Percentiles rank a stretch among this genome's conserved stretches.
Conservation (phyloP, 2,329 filamentous ascomycete species). For the Emericellopsis atlantica region DNA sequence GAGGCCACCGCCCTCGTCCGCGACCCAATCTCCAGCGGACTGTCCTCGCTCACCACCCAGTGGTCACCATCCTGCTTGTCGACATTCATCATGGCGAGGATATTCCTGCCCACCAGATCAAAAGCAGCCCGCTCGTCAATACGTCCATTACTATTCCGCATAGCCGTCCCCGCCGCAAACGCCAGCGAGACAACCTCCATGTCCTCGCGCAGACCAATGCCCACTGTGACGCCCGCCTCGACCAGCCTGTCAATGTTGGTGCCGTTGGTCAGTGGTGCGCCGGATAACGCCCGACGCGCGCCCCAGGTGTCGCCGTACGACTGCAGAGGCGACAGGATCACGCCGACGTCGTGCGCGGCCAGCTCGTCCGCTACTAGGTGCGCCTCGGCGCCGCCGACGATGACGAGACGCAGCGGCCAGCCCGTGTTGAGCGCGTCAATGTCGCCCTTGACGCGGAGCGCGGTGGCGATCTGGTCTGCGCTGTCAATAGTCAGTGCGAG, state of each 20-base stretch:
- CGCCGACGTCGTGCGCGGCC: constrained; percentile 39
- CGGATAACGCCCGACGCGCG: constrained; percentile 46
- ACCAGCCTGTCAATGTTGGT: constrained; percentile 46
- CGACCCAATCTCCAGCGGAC: constrained; percentile 45
- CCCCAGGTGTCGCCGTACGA: constrained; percentile 46
- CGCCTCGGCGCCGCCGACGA: constrained; percentile 52
- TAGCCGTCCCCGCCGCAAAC: constrained; percentile 46
- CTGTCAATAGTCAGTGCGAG: constrained; percentile 48
- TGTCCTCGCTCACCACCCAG: constrained; percentile 52
- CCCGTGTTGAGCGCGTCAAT: constrained; percentile 26
- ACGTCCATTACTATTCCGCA: constrained; percentile 39
- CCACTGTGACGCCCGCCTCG: constrained; percentile 44
- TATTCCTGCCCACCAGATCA: constrained; percentile 41
- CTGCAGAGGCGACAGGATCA: constrained; percentile 48
- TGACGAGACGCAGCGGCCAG: constrained; percentile 32
- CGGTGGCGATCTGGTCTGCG: constrained; percentile 47
- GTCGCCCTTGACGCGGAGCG: constrained; percentile 44
- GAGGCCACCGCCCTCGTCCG: constrained; percentile 38
- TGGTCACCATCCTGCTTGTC: constrained; percentile 23
- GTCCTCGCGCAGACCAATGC: constrained; percentile 47
- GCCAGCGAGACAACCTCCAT: constrained; percentile 49
- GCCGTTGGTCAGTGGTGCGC: constrained; percentile 53
- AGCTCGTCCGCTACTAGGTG: constrained; percentile 46
- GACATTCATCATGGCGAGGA: constrained; percentile 44
- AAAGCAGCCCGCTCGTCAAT: constrained; percentile 42